A percentile compares a stretch with the other conserved stretches of the same genome.
Evolutionary conservation across 371 early-diverging fungal species (phyloP).

Genomic region (Mortierella sp.): DNA sequence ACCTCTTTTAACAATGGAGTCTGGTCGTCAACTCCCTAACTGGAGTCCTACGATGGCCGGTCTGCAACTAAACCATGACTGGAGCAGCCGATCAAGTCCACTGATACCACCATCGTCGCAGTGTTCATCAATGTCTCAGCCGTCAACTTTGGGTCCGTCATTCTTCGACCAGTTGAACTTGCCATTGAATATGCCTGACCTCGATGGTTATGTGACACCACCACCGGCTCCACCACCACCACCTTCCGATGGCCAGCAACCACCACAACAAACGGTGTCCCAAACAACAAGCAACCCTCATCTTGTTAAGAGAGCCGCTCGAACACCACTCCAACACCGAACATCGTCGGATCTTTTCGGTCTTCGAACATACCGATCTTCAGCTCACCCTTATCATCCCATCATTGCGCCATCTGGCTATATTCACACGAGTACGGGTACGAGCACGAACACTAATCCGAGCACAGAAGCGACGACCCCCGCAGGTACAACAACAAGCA

Average conservation of each 20-base stretch:
- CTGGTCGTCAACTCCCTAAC: constrained; percentile 20
- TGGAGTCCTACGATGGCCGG: constrained; percentile 38
- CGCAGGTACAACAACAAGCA: too few species aligned
- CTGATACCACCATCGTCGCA: constrained; percentile 11
- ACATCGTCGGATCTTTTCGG: constrained; percentile 14
- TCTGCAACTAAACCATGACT: constrained; percentile 15
- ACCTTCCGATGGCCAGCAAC: not conserved
- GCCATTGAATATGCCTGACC: too few species aligned
- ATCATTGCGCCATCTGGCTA: too few species aligned
- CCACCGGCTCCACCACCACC: not conserved
- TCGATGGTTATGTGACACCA: too few species aligned
- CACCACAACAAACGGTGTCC: constrained; percentile 7
- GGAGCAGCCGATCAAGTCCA: constrained; percentile 34
- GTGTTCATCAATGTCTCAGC: not conserved
- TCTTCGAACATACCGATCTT: constrained; percentile 24
- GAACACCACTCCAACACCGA: constrained; percentile 11
- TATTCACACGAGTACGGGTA: too few species aligned
- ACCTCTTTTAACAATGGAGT: constrained; percentile 5
- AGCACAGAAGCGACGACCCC: too few species aligned
- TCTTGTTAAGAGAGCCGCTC: constrained; percentile 16
- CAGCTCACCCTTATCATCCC: constrained; percentile 12
- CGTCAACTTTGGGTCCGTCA: constrained; percentile 19
- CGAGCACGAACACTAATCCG: too few species aligned
- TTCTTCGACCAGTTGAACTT: constrained; percentile 32
- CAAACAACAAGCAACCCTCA: not conserved